phyloP scores from a whole-genome alignment of 768 basidiomycete species.

The Amanita jacksonii region DNA sequence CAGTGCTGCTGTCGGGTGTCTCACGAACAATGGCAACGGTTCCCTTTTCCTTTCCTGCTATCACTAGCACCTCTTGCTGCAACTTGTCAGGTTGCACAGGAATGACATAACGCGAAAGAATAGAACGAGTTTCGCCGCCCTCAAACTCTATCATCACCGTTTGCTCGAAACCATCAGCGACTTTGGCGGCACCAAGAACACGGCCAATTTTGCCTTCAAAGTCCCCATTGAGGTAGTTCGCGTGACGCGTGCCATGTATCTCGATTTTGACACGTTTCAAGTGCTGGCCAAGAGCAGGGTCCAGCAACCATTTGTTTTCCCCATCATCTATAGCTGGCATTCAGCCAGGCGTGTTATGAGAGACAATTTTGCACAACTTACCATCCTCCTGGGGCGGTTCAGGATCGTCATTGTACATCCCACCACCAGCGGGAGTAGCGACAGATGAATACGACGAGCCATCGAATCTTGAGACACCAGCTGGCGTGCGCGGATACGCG shows the following conservation, averaged over 20 bases:
- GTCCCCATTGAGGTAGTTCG: constrained; percentile 27
- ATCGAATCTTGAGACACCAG: constrained; percentile 14
- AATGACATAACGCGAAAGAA: constrained; percentile 21
- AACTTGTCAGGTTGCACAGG: constrained; percentile 19
- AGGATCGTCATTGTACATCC: background rate
- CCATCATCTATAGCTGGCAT: constrained; percentile 17
- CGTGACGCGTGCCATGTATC: constrained; percentile 25
- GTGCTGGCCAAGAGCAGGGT: constrained; percentile 20
- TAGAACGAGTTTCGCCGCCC: constrained; percentile 18
- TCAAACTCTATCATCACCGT: constrained; percentile 25
- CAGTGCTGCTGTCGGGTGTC: constrained; percentile 21
- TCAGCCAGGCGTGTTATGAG: constrained; percentile 5
- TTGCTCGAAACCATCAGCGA: constrained; percentile 24
- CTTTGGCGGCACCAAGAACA: constrained; percentile 23
- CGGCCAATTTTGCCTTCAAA: constrained; percentile 23
- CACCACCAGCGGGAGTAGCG: constrained; percentile 26
- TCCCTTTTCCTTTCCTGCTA: constrained; percentile 35
- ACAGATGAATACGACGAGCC: constrained; percentile 19
- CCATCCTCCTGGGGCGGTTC: constrained; percentile 3
- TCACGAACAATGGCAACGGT: constrained; percentile 36
- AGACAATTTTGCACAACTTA: constrained; percentile 1
- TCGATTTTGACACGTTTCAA: constrained; percentile 28
- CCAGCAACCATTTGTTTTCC: constrained; percentile 34
- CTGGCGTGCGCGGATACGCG: constrained; percentile 22
- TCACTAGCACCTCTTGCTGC: constrained; percentile 40